Evolutionary conservation across 2,329 filamentous ascomycete genomes (phyloP), one percentile per base, ranked within the genome.

Genomic region (Colletotrichum caudatum): DNA sequence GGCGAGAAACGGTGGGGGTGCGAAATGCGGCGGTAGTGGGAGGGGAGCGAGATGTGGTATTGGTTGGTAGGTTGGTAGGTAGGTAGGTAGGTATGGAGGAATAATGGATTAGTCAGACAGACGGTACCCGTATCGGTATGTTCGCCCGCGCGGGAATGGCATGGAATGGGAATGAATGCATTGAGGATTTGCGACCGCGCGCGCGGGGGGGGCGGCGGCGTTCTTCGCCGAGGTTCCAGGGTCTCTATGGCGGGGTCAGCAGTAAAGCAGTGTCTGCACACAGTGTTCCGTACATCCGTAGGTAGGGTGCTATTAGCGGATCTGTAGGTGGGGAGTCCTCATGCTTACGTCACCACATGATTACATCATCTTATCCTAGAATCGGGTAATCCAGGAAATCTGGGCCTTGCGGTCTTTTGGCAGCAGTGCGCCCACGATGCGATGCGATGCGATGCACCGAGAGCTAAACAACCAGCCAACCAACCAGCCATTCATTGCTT

Each of bases 141-240:
- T 20, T 29, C 14, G 39, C 39, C 7, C 6, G 39, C 35, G 11
- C 37, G 11, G 37, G 37, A 11, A 39, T 3, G 35, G 29, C 29
- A 29, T 29, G 29, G 29, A 3, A 29, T 29, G 29, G 29, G 5
- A 29, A 29, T 29, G 29, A 3, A 29, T 29, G 29, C 29, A 46
- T 46, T 46, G 44, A 46, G 44, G 41, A 41, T 53, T 44, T 51
- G 1, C 44, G 26, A 26, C 48, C 12, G 23, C 12, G 23, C 48
- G 26, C 26, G 26, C 6, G 26, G 59, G 37, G n/a, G 1, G n/a
- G n/a, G n/a, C n/a, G n/a, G n/a, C n/a, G n/a, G n/a, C n/a, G 44
- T 20, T 20, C 37, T 72, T 72, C 69, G 69, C 69, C 66, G 69
- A 72, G 66, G 69, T 72, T 72, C 64, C 63, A 71, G 69, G 69